Evolutionary conservation across 2,329 filamentous ascomycete species (phyloP).

Genomic region (Epichloe elymi): DNA sequence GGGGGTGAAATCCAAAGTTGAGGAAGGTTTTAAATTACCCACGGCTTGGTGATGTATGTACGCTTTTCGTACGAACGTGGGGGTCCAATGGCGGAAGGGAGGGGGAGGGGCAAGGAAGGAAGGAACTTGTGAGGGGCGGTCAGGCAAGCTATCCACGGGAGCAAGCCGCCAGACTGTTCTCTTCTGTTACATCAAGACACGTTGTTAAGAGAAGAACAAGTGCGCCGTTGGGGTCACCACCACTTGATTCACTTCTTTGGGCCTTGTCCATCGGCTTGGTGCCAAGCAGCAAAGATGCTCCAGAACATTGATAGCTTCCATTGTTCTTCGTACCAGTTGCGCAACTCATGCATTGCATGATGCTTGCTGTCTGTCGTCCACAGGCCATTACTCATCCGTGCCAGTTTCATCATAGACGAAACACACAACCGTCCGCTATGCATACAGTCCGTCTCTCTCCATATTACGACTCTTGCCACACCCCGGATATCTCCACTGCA

Average conservation of each 20-base stretch:
- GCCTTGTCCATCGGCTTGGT: too few relatives aligned
- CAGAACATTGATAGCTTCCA: too few relatives aligned
- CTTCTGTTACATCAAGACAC: too few relatives aligned
- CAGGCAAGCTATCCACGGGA: background rate
- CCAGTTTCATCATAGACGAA: background rate
- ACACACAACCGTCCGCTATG: background rate
- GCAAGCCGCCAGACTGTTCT: too few relatives aligned
- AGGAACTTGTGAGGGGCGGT: background rate
- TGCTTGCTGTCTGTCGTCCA: background rate
- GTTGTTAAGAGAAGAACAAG: too few relatives aligned
- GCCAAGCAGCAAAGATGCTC: too few relatives aligned
- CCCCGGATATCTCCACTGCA: conserved; percentile 57
- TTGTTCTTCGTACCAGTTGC: too few relatives aligned
- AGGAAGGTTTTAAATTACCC: too few relatives aligned
- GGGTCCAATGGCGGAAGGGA: background rate
- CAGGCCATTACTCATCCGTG: background rate
- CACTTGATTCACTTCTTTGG: too few relatives aligned
- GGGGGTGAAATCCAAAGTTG: background rate
- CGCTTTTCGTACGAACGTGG: background rate
- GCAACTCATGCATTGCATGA: background rate
- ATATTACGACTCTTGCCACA: conserved; percentile 23
- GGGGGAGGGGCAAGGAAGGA: background rate
- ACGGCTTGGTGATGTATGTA: too few relatives aligned
- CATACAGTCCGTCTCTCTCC: background rate
- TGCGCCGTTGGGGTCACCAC: too few relatives aligned